Base-by-base conservation (phyloP, 176 grass and related monocot species). In the Carex cristatella region DNA sequence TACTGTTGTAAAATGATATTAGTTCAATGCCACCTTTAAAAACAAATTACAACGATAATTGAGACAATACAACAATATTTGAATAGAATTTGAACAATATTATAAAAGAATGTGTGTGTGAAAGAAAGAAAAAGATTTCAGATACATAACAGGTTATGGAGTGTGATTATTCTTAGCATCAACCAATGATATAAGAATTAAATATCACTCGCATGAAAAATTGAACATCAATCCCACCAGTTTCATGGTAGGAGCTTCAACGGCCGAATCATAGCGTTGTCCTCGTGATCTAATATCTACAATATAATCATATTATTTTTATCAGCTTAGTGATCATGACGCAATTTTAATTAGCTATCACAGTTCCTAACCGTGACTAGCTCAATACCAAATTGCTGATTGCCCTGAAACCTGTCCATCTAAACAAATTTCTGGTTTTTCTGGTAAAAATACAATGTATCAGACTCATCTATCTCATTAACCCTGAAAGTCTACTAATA, bases 241-340 rank as follows among this genome's bases (percentile, higher is more conserved):
- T 51, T 79, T 87, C 75, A 87, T 16, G 77, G n/a, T 27, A 72
- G 63, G 10, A 88, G 55, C 60, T 79, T 88, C 46, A 88, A 65
- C 79, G 86, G 86, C 1, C 86, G 81, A 68, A 80, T 88, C 69
- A 84, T 88, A 56, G 69, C 71, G 31, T 88, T 79, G 70, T 84
- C 81, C 65, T 88, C 81, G 31, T 88, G 86, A 79, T 84, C 86
- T 23, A 84, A 33, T 76, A 84, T 88, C 81, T 88, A 61, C 69
- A 84, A 75, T 18, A 70, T 10, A 61, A 35, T 63, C 55, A 68
- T 53, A 67, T 53, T 28, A 74, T 2, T 51, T 48, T 74, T 49
- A 49, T 74, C 42, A 27, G 42, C 42, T 51, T 51, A 49, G 1
- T 70, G 1, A 42, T 70, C 37, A 70, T 8, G 5, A 13, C 2